A percentile compares a stretch with the other conserved stretches of the same genome.
These are phyloP conservation scores for Amauroascus niger DNA, from an alignment of 2,329 filamentous ascomycete genomes.

Conservation along the genomic window DNA sequence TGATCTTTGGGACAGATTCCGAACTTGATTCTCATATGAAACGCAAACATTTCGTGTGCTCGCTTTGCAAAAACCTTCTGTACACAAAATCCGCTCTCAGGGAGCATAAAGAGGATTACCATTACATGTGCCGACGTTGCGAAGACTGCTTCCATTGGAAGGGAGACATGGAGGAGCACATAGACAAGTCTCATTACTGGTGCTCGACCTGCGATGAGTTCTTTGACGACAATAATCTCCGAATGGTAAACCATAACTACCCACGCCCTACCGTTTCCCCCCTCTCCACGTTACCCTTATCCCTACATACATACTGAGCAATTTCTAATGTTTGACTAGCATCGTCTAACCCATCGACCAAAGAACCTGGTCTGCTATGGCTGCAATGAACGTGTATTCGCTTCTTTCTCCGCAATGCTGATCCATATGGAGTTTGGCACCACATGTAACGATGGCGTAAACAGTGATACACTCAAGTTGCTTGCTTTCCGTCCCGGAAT, in stretches of 20 bases:
- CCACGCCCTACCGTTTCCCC: neutral
- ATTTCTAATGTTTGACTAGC: conserved; percentile 13
- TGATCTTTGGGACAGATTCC: neutral
- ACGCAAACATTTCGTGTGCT: neutral
- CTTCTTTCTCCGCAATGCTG: conserved; percentile 21
- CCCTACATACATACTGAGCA: neutral
- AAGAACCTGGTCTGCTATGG: conserved; percentile 17
- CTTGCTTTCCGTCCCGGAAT: neutral
- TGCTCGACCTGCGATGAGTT: conserved; percentile 15
- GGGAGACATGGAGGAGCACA: neutral
- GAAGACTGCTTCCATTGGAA: neutral
- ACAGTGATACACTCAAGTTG: neutral
- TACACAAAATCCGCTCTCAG: neutral
- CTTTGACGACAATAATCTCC: conserved; percentile 15
- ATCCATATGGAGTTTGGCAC: conserved; percentile 22
- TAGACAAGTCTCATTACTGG: neutral
- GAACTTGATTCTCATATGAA: neutral
- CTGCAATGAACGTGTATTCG: conserved; percentile 17
- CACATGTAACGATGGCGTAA: conserved; percentile 14
- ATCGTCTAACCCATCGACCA: conserved; percentile 18
- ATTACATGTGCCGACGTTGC: neutral
- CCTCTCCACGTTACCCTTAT: neutral
- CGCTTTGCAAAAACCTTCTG: neutral
- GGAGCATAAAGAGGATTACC: neutral
- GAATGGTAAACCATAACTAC: conserved; percentile 15